phyloP scores from a whole-genome alignment of 2,329 filamentous ascomycete species.

The Pseudocercospora fijiensis region DNA sequence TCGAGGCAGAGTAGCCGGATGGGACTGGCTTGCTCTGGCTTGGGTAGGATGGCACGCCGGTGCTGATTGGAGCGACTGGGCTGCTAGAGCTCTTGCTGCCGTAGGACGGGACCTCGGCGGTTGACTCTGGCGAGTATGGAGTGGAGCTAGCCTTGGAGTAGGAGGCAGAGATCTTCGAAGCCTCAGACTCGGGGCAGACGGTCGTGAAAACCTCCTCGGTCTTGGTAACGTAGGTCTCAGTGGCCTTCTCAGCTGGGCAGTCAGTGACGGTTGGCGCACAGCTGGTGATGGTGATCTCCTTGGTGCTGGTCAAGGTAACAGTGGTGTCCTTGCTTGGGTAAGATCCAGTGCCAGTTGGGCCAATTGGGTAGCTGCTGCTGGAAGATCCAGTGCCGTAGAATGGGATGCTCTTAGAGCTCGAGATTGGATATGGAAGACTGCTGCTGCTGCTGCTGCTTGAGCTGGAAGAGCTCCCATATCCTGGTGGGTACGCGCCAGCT shows the following conservation, averaged over 20 bases:
- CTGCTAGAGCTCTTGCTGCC: conserved; percentile 24
- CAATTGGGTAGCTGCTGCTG: conserved; percentile 14
- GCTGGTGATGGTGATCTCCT: conserved; percentile 27
- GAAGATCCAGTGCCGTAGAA: conserved; percentile 7
- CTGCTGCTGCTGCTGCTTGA: conserved; percentile 10
- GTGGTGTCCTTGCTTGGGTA: conserved; percentile 19
- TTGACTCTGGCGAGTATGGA: conserved; percentile 15
- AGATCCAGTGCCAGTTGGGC: conserved; percentile 13
- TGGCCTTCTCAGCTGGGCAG: conserved; percentile 24
- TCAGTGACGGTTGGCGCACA: conserved; percentile 23
- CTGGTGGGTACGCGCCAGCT: conserved; percentile 12
- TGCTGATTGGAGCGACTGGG: conserved; percentile 17
- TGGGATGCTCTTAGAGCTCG: conserved; percentile 4
- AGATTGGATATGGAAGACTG: conserved; percentile 8
- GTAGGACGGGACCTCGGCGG: conserved; percentile 3
- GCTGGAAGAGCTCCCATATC: conserved; percentile 12
- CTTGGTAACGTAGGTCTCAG: conserved; percentile 23
- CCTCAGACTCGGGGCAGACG: conserved; percentile 26
- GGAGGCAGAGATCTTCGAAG: conserved; percentile 19
- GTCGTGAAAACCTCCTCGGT: conserved; percentile 29
- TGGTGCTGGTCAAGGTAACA: conserved; percentile 25
- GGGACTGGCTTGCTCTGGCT: conserved; percentile 21
- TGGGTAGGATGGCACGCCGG: conserved; percentile 24
- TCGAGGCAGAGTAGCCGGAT: conserved; percentile 27
- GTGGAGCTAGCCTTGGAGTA: conserved; percentile 17